Evolutionary conservation across 345 rosid species (phyloP), one percentile per base, ranked within the genome.

Genomic region (Salix udensis): DNA sequence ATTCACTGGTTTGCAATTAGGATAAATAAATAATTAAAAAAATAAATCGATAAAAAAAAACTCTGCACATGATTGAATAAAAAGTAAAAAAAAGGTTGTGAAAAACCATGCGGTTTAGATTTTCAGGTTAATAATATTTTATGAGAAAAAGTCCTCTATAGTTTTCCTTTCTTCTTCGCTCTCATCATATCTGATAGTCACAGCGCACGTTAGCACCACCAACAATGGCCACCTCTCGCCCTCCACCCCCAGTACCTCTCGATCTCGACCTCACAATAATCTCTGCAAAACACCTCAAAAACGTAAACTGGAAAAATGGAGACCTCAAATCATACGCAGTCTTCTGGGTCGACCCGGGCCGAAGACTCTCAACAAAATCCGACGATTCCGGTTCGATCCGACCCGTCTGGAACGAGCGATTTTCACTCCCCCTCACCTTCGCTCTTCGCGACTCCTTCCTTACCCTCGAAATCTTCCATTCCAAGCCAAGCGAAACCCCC

Each of bases 271-370:
- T 89, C 68, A 85, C 88, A 11, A 74, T 89, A 65, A 68, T 86
- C 71, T 83, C 88, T 71, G 90, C 92, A 77, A 85, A 89, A 80
- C 87, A 89, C 79, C 88, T 87, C 50, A 89, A 89, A 72, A 89
- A 89, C 81, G 87, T 89, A 68, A 89, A 89, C 81, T 89, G 92
- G 90, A 77, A 81, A 48, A 83, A 48, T 82, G 85, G 88, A 80
- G 72, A 76, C 21, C 85, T 85, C 66, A 84, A 85, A 36, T 85
- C 90, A 74, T 89, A 87, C 79, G 89, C 87, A 19, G 81, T 87
- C 80, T 75, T 86, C 75, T 89, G 80, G 87, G 74, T 86, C 67
- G 87, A 87, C 61, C 90, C 87, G 11, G 82, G 76, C 67, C 79
- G 83, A 70, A 87, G 86, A 44, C 73, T 81, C 71, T 77, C 89